Percentiles rank a stretch among this genome's conserved stretches.
phyloP scores from a whole-genome alignment of 495 filamentous ascomycete genomes.

The Podospora comata region DNA sequence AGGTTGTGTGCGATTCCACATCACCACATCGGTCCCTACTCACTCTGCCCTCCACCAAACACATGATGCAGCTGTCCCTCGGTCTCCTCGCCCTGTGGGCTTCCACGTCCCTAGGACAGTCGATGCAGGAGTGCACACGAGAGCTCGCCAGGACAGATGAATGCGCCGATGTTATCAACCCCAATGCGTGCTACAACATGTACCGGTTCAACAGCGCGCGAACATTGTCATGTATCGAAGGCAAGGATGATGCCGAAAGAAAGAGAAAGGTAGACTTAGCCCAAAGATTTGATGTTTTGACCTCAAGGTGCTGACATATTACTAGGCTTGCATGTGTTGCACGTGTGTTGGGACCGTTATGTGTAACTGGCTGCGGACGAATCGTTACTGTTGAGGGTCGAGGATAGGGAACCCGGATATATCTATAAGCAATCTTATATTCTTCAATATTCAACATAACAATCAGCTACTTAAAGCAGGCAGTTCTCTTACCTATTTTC shows the following conservation, averaged over 20 bases:
- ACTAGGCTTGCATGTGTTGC: conserved; percentile 41
- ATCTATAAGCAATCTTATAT: too few relatives aligned
- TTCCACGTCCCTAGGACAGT: conserved; percentile 29
- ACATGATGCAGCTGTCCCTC: conserved; percentile 33
- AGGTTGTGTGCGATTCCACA: not conserved
- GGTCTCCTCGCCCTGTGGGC: conserved; percentile 28
- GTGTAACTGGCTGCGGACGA: conserved; percentile 37
- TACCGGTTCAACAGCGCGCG: conserved; percentile 34
- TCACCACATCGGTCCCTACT: not conserved
- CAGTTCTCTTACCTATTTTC: conserved; percentile 1
- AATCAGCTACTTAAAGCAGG: conserved; percentile 7
- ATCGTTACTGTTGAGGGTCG: conserved; percentile 24
- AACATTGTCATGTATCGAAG: conserved; percentile 42
- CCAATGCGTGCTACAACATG: conserved; percentile 47
- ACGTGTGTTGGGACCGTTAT: conserved; percentile 36
- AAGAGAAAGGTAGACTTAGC: conserved; percentile 30
- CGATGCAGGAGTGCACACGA: conserved; percentile 31
- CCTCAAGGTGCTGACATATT: not conserved
- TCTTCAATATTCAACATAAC: not conserved
- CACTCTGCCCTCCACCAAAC: not conserved
- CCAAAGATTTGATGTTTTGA: not conserved
- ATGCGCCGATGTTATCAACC: conserved; percentile 42
- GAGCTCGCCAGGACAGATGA: conserved; percentile 38
- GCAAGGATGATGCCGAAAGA: conserved; percentile 33
- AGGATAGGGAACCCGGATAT: not conserved